A percentile compares a stretch with the other conserved stretches of the same genome.
Conservation (phyloP, 73 alveolate species). For the Blepharisma japonicum region DNA sequence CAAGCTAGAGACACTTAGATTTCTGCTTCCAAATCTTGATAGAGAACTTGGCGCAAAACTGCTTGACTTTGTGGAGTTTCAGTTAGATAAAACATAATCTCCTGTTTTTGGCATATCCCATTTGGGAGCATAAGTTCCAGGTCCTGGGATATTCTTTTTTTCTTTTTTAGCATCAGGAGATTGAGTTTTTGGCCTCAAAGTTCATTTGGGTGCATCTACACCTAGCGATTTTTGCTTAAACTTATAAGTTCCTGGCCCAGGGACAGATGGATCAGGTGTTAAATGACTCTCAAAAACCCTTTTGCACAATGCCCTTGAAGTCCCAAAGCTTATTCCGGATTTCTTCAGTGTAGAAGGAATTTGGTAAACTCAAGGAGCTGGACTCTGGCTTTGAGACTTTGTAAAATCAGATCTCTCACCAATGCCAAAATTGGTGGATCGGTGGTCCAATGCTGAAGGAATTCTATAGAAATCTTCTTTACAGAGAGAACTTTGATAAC, state of each 20-base stretch:
- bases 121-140: slow-evolving; percentile 61
- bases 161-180: neutral
- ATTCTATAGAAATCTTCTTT: neutral
- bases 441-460: neutral
- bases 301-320: slow-evolving; percentile 48
- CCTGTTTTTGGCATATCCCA: slow-evolving; percentile 7
- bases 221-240: slow-evolving; percentile 36
- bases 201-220: slow-evolving; percentile 37
- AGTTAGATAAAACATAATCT: neutral
- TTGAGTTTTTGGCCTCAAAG: slow-evolving; percentile 44
- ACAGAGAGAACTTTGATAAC: neutral
- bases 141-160: slow-evolving; percentile 55
- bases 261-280: slow-evolving; percentile 53
- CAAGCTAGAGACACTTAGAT: too few relatives aligned
- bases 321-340: slow-evolving; percentile 42
- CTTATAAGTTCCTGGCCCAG: slow-evolving; percentile 72
- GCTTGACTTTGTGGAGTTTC: too few relatives aligned
- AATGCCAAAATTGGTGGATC: slow-evolving; percentile 4
- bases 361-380: slow-evolving; percentile 12
- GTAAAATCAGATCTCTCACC: slow-evolving; percentile 16
- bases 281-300: slow-evolving; percentile 43
- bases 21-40: too few relatives aligned
- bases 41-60: too few relatives aligned
- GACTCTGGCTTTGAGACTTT: neutral
- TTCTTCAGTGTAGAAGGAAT: neutral